phyloP scores from a whole-genome alignment of 2,329 filamentous ascomycete genomes.

The Aspergillus sp. region DNA sequence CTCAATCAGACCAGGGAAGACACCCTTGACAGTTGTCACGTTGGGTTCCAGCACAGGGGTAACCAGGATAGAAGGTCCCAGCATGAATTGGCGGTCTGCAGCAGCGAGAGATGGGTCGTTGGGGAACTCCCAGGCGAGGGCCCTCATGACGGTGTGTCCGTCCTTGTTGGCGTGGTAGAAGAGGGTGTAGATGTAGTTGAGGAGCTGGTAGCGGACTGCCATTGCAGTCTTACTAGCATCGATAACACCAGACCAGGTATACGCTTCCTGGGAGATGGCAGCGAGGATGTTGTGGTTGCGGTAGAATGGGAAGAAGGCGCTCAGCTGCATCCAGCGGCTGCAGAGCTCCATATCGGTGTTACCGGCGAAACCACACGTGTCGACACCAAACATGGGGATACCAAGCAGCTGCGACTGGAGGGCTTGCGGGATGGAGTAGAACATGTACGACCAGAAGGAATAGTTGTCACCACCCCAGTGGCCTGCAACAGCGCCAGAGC shows the following conservation, averaged over 20 bases:
- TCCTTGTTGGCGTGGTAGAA: neutral
- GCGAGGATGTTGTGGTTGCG: conserved; percentile 14
- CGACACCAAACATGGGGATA: conserved; percentile 42
- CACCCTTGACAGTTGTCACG: neutral
- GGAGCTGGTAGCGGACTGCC: neutral
- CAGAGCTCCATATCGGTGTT: conserved; percentile 23
- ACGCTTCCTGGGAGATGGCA: neutral
- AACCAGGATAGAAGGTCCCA: neutral
- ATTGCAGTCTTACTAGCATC: neutral
- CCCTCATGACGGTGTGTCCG: neutral
- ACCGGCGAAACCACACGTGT: conserved; percentile 21
- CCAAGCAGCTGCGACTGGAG: conserved; percentile 43
- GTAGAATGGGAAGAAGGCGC: conserved; percentile 18
- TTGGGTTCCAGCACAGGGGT: neutral
- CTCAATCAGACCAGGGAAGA: neutral
- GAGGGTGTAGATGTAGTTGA: neutral
- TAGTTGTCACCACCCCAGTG: conserved; percentile 44
- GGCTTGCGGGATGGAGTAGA: conserved; percentile 41
- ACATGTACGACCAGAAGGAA: conserved; percentile 44
- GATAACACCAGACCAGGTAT: neutral
- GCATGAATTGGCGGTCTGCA: neutral
- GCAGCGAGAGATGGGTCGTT: neutral
- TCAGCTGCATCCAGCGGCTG: conserved; percentile 23
- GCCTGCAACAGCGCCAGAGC: conserved; percentile 52
- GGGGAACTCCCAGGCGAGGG: neutral